A percentile compares a stretch with the other conserved stretches of the same genome.
phyloP scores from a whole-genome alignment of 2,329 filamentous ascomycete species.

The Neofusicoccum sp. region DNA sequence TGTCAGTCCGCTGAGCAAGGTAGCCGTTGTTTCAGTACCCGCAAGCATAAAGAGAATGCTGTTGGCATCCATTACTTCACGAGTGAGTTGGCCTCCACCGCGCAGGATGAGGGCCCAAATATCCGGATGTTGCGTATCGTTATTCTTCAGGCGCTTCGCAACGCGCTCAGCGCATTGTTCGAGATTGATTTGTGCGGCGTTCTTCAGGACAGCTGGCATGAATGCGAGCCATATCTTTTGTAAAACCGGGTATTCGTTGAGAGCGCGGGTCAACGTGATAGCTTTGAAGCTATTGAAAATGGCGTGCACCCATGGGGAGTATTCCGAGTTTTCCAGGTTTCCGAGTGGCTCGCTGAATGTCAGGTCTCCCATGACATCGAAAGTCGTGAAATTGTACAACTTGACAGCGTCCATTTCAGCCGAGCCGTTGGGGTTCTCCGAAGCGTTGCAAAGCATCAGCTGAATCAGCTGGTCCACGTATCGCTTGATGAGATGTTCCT shows the following conservation, averaged over 20 bases:
- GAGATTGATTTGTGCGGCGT: constrained; percentile 21
- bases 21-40: constrained; percentile 43
- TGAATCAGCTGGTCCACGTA: too few species aligned
- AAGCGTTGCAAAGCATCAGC: too few species aligned
- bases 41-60: constrained; percentile 29
- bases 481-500: too few species aligned
- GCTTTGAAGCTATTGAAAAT: too few species aligned
- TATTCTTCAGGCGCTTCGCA: constrained; percentile 21
- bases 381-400: too few species aligned
- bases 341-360: too few species aligned
- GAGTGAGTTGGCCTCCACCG: background rate
- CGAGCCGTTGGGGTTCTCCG: too few species aligned
- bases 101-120: constrained; percentile 41
- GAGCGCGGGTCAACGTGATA: too few species aligned
- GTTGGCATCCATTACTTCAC: constrained; percentile 8
- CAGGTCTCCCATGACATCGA: too few species aligned
- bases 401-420: too few species aligned
- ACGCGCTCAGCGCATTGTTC: background rate
- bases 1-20: constrained; percentile 36
- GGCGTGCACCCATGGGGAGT: too few species aligned
- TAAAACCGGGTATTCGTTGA: constrained; percentile 35
- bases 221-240: constrained; percentile 28
- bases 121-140: constrained; percentile 24
- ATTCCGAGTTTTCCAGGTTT: too few species aligned
- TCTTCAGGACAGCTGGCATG: constrained; percentile 24